Conservation (phyloP, 1,139 yeast species). For the Candida anutae region DNA sequence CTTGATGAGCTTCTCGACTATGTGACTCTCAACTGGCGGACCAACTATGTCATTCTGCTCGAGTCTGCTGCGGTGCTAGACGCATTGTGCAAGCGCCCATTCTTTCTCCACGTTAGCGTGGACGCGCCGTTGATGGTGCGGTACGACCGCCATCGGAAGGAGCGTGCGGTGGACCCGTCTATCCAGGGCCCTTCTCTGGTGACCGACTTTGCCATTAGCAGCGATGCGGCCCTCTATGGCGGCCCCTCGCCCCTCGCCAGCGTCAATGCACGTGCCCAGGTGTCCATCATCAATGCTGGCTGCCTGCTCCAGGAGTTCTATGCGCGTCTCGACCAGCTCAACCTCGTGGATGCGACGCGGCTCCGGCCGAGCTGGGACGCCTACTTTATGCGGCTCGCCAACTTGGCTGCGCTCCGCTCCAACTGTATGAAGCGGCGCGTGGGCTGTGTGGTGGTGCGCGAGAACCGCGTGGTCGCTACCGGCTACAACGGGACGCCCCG, state of each 20-base stretch:
- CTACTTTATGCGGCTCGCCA: constrained; percentile 89
- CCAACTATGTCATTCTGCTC: constrained; percentile 53
- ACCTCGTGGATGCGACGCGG: constrained; percentile 51
- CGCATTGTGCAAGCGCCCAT: constrained; percentile 64
- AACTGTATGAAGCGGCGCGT: constrained; percentile 97
- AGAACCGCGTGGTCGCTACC: constrained; percentile 82
- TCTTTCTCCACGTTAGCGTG: constrained; percentile 70
- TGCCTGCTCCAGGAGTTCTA: constrained; percentile 40
- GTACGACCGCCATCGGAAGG: constrained; percentile 38
- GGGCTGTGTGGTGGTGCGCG: constrained; percentile 89
- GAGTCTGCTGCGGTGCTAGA: constrained; percentile 36
- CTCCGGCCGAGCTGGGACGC: constrained; percentile 94
- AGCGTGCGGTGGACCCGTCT: no score
- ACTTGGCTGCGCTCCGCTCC: constrained; percentile 83
- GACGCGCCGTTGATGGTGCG: constrained; percentile 67
- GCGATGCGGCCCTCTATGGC: constrained; percentile 39
- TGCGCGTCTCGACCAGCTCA: constrained; percentile 44
- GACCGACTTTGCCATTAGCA: constrained; percentile 36
- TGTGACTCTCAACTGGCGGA: constrained; percentile 66
- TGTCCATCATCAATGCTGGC: constrained; percentile 57
- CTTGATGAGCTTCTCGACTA: constrained; percentile 47
- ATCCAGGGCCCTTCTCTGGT: constrained; percentile 15
- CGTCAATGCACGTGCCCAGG: constrained; percentile 49
- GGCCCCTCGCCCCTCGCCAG: constrained; percentile 33
- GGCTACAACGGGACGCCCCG: constrained; percentile 98